A percentile compares a stretch with the other conserved stretches of the same genome.
Conservation (phyloP, 306 rosid genomes). For the Phaseolus lunatus region DNA sequence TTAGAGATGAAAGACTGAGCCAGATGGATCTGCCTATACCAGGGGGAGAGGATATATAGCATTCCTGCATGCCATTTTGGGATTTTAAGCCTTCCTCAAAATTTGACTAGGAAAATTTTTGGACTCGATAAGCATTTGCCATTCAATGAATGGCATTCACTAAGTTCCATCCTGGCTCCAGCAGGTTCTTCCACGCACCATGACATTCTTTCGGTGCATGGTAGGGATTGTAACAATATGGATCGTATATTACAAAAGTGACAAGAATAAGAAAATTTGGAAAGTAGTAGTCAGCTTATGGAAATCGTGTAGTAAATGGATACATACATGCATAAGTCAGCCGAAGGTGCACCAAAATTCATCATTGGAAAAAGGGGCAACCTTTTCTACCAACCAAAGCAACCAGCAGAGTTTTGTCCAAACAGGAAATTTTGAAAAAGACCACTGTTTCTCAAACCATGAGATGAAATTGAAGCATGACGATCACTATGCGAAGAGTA, state of each 20-base stretch:
- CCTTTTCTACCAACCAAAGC: background rate
- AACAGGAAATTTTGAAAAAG: background rate
- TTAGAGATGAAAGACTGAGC: background rate
- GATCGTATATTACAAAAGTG: background rate
- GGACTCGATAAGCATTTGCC: background rate
- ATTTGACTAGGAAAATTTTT: background rate
- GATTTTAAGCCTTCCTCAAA: background rate
- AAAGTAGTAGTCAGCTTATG: background rate
- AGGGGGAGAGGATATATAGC: too few relatives aligned
- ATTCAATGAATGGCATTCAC: background rate
- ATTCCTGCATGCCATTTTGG: background rate
- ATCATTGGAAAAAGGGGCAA: background rate
- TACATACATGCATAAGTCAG: background rate
- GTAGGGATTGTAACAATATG: background rate
- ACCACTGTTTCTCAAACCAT: background rate
- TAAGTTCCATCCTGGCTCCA: background rate
- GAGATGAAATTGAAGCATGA: background rate
- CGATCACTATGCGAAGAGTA: background rate
- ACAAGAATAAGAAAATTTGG: background rate
- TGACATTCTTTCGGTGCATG: background rate
- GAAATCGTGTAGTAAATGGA: background rate
- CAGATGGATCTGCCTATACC: too few relatives aligned
- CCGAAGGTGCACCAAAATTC: background rate
- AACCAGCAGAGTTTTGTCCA: background rate
- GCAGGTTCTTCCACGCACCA: background rate